Base-by-base conservation (phyloP, 2,329 filamentous ascomycete genomes). In the Zalaria obscura region DNA sequence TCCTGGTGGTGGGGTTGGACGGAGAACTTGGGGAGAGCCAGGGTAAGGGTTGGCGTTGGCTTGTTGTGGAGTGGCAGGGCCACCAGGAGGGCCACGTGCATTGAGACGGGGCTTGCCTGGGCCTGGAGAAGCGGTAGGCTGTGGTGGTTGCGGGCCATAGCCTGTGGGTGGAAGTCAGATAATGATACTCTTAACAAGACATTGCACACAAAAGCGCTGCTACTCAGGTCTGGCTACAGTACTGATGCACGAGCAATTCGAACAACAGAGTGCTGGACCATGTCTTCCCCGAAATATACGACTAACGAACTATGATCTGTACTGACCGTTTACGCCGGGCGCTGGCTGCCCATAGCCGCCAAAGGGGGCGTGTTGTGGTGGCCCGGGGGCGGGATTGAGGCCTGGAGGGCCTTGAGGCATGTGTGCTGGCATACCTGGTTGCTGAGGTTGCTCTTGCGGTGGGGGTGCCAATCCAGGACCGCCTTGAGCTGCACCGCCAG, bases 1-100 rank as follows among this genome's bases (percentile, higher is more conserved):
- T 40, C 60, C 57, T 5, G 68, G 69, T 31, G 73, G 67, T 68
- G 85, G 66, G 26, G 85, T 88, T 5, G 87, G 88, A 50, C 91
- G 86, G 50, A 83, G 80, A 44, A 93, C 80, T 62, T 93, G 84
- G 39, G 89, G 88, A 38, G 88, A 94, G 48, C 87, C 84, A 32
- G 85, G 81, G 58, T 94, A 94, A 26, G 87, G 82, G 44, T 88
- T 80, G 42, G 83, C 81, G 44, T 83, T 86, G 63, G 84, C 87
- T 63, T 94, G 86, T 65, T 95, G 87, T 46, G 89, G 88, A 47
- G 91, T 95, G 27, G 87, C 83, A 46, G 88, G 86, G 36, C 81
- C 75, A 36, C 52, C 47, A 27, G 70, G 71, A 41, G 69, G 71
- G 42, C 70, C 70, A 44, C 75, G 76, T 42, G 45, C 38, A 35